Conservation (phyloP, 2,329 filamentous ascomycete species). For the Fusarium bulbicola region DNA sequence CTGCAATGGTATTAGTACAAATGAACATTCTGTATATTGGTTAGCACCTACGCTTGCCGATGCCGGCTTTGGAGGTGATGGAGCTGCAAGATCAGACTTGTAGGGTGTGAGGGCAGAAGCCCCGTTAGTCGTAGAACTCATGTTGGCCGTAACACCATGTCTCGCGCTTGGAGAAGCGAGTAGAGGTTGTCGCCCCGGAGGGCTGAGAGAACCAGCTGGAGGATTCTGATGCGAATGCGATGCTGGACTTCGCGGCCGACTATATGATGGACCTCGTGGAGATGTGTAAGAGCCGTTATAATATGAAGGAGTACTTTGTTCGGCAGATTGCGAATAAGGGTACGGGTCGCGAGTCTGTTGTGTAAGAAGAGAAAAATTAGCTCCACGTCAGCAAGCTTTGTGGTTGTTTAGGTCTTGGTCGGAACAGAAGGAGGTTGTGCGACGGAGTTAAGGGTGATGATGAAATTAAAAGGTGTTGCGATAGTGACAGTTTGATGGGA, state of each 20-base stretch:
- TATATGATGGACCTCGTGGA: conserved; percentile 55
- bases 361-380: conserved; percentile 39
- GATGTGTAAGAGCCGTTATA: conserved; percentile 61
- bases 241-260: conserved; percentile 59
- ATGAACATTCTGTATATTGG: conserved; percentile 1
- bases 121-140: conserved; percentile 55
- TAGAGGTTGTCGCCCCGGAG: conserved; percentile 51
- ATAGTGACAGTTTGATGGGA: conserved; percentile 14
- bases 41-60: conserved; percentile 49
- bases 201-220: conserved; percentile 54
- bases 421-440: conserved; percentile 24
- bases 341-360: conserved; percentile 61
- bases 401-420: conserved; percentile 19
- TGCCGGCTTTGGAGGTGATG: conserved; percentile 52
- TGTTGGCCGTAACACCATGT: conserved; percentile 53
- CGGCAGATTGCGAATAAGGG: conserved; percentile 55
- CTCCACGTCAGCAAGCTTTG: conserved; percentile 41
- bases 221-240: conserved; percentile 60
- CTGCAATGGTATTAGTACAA: conserved; percentile 50
- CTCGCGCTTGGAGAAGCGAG: conserved; percentile 60
- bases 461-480: conserved; percentile 35
- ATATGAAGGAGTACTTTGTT: conserved; percentile 56
- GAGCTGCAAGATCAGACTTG: conserved; percentile 53
- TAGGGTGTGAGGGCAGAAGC: conserved; percentile 48
- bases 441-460: conserved; percentile 30